A percentile compares a stretch with the other conserved stretches of the same genome.
phyloP scores from a whole-genome alignment of 345 rosid genomes.

The Dovyalis caffra region DNA sequence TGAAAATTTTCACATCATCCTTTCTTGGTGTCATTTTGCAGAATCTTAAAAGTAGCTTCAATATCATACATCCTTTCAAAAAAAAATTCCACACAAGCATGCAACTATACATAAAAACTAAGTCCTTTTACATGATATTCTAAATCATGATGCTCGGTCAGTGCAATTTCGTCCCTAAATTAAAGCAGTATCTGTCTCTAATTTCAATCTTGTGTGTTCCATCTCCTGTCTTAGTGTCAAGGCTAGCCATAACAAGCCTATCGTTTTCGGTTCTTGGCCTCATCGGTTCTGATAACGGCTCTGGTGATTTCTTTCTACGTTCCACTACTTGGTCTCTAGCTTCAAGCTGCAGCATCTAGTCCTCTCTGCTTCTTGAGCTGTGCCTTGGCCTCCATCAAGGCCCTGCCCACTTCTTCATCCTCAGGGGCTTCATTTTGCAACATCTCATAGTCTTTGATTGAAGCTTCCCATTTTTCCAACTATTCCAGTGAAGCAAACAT shows the following conservation, averaged over 20 bases:
- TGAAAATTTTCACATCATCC: too few species aligned
- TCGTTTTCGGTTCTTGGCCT: not conserved
- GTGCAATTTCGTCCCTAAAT: not conserved
- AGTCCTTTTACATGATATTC: not conserved
- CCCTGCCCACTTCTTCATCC: conserved; percentile 56
- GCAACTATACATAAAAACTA: conserved; percentile 1
- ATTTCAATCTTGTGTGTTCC: not conserved
- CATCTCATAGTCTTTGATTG: conserved; percentile 63
- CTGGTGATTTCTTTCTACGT: not conserved
- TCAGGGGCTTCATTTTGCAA: conserved; percentile 58
- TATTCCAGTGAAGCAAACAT: conserved; percentile 12
- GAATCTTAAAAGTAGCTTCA: not conserved
- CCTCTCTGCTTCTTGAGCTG: conserved; percentile 47
- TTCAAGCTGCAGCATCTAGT: conserved; percentile 8
- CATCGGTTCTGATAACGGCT: not conserved
- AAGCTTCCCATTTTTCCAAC: conserved; percentile 71
- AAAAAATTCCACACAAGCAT: not conserved
- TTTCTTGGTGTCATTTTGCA: not conserved
- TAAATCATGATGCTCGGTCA: not conserved
- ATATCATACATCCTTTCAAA: not conserved
- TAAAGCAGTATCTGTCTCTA: not conserved
- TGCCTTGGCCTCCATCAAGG: conserved; percentile 49
- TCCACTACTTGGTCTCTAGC: not conserved
- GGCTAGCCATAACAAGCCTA: not conserved
- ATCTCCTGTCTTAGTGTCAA: not conserved